Evolutionary conservation across 1,284 basidiomycete genomes (phyloP).

Genomic region (Cutaneotrichosporon mucoides): DNA sequence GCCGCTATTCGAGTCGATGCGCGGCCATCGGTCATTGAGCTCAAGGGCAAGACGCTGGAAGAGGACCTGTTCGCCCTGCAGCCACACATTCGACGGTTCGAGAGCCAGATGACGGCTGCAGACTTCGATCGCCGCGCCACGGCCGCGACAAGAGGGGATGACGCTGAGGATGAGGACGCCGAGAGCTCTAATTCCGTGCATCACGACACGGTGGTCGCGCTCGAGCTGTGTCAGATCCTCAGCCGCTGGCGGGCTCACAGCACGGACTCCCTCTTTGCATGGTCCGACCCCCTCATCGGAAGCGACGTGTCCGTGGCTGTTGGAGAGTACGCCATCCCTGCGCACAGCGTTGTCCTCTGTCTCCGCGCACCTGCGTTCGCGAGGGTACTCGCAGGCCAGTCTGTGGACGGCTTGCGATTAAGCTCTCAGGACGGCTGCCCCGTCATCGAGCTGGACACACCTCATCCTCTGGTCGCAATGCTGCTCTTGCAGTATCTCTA

Average conservation of each 20-base stretch:
- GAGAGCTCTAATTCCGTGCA: slow-evolving; percentile 44
- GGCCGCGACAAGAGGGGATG: background rate
- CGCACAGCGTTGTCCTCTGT: slow-evolving; percentile 38
- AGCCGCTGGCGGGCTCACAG: slow-evolving; percentile 36
- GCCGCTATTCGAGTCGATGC: slow-evolving; percentile 79
- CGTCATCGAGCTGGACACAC: slow-evolving; percentile 21
- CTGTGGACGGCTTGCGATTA: slow-evolving; percentile 9
- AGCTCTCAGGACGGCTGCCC: background rate
- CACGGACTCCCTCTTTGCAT: slow-evolving; percentile 41
- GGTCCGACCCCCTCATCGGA: slow-evolving; percentile 40
- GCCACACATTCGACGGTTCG: slow-evolving; percentile 54
- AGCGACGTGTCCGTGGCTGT: slow-evolving; percentile 40
- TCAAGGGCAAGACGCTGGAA: slow-evolving; percentile 61
- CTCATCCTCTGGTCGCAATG: slow-evolving; percentile 59
- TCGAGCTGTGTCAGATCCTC: slow-evolving; percentile 43
- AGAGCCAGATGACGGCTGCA: slow-evolving; percentile 42
- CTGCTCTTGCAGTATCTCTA: slow-evolving; percentile 84
- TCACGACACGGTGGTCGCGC: slow-evolving; percentile 43
- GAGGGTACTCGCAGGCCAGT: slow-evolving; percentile 21
- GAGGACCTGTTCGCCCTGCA: slow-evolving; percentile 65
- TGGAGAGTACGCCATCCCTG: slow-evolving; percentile 39
- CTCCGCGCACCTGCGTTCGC: slow-evolving; percentile 32
- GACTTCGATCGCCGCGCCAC: slow-evolving; percentile 31
- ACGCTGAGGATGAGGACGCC: slow-evolving; percentile 44
- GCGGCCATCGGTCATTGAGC: slow-evolving; percentile 57